These are phyloP conservation scores for Hondaea fermentalgiana DNA, from an alignment of 108 stramenopile species.

Conservation along the genomic window DNA sequence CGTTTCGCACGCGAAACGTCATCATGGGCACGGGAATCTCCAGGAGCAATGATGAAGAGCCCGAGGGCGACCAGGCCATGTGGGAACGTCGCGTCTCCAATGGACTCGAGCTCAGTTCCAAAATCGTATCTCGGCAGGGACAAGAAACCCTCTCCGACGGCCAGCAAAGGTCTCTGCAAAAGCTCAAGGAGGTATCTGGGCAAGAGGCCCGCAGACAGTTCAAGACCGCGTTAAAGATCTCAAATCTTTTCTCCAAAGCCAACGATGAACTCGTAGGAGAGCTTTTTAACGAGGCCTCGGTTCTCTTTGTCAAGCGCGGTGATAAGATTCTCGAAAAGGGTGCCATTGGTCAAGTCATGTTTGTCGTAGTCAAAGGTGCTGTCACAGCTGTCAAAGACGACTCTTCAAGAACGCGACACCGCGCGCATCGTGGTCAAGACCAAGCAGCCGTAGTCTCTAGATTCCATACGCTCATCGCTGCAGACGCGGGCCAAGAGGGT, in stretches of 20 bases:
- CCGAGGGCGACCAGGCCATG: background rate
- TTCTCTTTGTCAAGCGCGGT: background rate
- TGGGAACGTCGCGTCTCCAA: background rate
- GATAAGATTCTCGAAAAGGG: background rate
- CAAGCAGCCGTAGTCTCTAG: background rate
- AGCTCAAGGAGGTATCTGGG: background rate
- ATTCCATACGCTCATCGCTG: no score
- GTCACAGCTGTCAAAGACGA: background rate
- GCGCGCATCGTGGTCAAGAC: background rate
- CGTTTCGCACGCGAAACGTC: background rate
- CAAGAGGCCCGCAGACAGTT: background rate
- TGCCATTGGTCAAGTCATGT: background rate
- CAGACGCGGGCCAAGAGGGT: no score
- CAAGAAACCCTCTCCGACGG: background rate
- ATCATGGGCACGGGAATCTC: background rate
- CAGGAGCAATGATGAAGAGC: background rate
- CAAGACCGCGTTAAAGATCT: background rate
- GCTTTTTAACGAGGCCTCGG: background rate
- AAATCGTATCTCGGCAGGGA: background rate
- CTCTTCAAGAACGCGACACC: background rate
- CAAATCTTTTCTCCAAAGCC: background rate
- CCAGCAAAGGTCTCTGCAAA: background rate
- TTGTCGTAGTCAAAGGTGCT: background rate
- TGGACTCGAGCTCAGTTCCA: background rate
- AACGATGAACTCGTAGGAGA: background rate